Percentiles rank a stretch among this genome's conserved stretches.
These are phyloP conservation scores for Aspergillus latus DNA, from an alignment of 2,329 filamentous ascomycete species.

Conservation along the genomic window DNA sequence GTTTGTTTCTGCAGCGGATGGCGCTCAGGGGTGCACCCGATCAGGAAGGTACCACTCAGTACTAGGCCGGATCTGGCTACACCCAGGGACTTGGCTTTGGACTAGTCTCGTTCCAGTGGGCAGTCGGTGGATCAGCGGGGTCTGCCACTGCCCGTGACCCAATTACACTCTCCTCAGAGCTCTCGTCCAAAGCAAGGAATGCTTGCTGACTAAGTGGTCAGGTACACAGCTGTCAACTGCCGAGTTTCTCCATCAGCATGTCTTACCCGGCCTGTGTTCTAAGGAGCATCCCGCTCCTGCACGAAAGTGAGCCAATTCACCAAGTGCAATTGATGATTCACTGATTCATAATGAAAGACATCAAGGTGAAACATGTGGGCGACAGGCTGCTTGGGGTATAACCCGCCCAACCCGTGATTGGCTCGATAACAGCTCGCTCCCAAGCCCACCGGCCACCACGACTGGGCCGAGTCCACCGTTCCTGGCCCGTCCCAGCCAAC, in stretches of 20 bases:
- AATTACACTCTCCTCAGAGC: neutral
- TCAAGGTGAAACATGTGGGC: neutral
- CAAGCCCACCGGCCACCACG: neutral
- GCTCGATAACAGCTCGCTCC: conserved; percentile 1
- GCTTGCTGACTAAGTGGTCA: neutral
- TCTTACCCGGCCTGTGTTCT: neutral
- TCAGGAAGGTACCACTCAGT: neutral
- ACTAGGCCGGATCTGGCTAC: neutral
- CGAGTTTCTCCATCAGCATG: neutral
- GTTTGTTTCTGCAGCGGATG: conserved; percentile 3
- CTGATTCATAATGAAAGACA: neutral
- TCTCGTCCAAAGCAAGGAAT: neutral
- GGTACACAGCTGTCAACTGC: neutral
- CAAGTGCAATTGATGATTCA: neutral
- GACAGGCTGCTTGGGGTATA: neutral
- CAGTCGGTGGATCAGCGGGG: neutral
- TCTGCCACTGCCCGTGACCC: neutral
- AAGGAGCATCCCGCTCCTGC: too few species aligned
- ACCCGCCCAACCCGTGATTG: neutral
- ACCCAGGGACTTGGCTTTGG: neutral
- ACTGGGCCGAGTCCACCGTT: neutral
- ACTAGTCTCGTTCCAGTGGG: neutral
- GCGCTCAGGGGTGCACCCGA: conserved; percentile 4
- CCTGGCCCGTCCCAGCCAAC: neutral
- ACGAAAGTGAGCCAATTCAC: neutral